phyloP scores from a whole-genome alignment of 2,329 filamentous ascomycete species.

The Helminthosporium solani region DNA sequence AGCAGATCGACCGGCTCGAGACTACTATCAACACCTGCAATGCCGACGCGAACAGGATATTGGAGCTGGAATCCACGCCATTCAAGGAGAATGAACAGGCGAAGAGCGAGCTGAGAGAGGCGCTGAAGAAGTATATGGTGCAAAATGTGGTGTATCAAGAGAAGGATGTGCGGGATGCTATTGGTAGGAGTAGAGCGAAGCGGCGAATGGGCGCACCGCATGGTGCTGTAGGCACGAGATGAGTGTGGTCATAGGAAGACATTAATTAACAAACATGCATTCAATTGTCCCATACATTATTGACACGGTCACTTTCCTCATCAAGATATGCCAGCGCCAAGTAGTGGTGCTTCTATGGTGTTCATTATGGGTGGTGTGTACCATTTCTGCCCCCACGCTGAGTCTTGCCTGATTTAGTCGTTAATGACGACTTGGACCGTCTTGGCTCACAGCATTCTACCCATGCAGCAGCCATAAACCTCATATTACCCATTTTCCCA shows the following conservation, averaged over 20 bases:
- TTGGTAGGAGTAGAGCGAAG: slow-evolving; percentile 66
- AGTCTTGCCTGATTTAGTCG: too few relatives aligned
- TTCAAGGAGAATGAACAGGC: slow-evolving; percentile 72
- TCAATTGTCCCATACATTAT: too few relatives aligned
- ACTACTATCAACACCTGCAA: slow-evolving; percentile 61
- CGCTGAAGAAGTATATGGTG: slow-evolving; percentile 83
- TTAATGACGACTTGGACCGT: too few relatives aligned
- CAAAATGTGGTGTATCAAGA: slow-evolving; percentile 73
- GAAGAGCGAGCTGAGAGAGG: slow-evolving; percentile 61
- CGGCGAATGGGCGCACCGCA: slow-evolving; percentile 62
- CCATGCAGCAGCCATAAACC: too few relatives aligned
- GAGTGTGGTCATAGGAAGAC: not conserved
- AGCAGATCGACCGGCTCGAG: slow-evolving; percentile 69
- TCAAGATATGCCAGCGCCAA: too few relatives aligned
- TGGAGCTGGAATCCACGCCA: slow-evolving; percentile 78
- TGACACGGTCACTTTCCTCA: too few relatives aligned
- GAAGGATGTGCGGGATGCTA: slow-evolving; percentile 78
- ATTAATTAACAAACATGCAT: too few relatives aligned
- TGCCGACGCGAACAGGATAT: slow-evolving; percentile 66
- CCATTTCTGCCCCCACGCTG: too few relatives aligned
- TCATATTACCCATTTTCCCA: too few relatives aligned
- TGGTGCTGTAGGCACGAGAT: slow-evolving; percentile 50
- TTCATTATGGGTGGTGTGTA: too few relatives aligned
- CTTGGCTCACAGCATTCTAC: too few relatives aligned
- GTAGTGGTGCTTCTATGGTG: too few relatives aligned